Evolutionary conservation across 2,329 filamentous ascomycete genomes (phyloP), one percentile per base, ranked within the genome.

Genomic region (Penicillium polonicum): DNA sequence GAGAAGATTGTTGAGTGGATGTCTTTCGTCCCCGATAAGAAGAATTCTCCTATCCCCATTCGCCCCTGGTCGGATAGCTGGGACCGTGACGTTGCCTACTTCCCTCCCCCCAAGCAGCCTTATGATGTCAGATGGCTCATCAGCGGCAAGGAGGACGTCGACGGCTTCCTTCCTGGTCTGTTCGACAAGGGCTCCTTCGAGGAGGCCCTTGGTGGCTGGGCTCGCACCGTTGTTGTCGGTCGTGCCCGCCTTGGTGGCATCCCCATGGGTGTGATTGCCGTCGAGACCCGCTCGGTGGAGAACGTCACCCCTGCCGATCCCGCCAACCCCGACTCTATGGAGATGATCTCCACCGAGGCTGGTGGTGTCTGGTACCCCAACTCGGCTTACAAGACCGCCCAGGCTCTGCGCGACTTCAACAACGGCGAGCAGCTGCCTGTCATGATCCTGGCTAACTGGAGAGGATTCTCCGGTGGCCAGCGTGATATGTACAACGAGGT

Each of bases 401-500:
- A 99, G 79, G 94, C 94, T 56, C 96, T 99, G 80, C 92, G 89
- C 71, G 94, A 99, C 82, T 99, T 99, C 86, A 99, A 99, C 86
- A 87, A 96, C 66, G 94, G 94, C 75, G 94, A 99, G 80, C 94
- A 99, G 81, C 84, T 99, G 72, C 94, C 94, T 57, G 82, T 99
- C 65, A 97, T 99, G 92, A 99, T 99, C 74, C 87, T 99, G 64
- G 94, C 94, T 79, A 99, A 99, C 85, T 99, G 94, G 94, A 89
- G 94, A 87, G 94, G 94, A 82, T 99, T 99, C 91, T 99, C 94
- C 67, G 94, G 94, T 82, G 94, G 94, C 65, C 94, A 99, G 80
- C 91, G 93, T 68, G 94, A 99, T 79, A 99, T 99, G 94, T 99
- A 95, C 87, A 97, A 97, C 81, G 94, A 99, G 80, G 94, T 99